Evolutionary conservation across 169 alveolate genomes (phyloP).

Genomic region (Eimeria brunetti): DNA sequence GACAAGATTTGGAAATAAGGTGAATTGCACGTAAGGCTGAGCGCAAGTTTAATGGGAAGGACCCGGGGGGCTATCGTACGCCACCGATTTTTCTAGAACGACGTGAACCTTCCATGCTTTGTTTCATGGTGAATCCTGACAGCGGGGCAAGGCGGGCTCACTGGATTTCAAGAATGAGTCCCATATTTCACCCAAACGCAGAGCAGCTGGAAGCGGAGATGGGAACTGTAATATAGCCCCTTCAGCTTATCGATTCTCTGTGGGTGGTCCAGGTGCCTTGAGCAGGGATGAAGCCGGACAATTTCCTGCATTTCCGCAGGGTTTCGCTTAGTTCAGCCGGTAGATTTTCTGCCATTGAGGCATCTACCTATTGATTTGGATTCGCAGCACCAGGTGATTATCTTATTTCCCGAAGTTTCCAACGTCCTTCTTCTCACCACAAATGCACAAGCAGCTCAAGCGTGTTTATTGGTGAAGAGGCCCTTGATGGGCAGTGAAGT

Average conservation of each 20-base stretch:
- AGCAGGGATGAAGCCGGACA: not conserved
- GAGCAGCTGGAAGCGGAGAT: not conserved
- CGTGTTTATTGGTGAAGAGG: not conserved
- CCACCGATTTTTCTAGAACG: not conserved
- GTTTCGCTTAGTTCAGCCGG: not conserved
- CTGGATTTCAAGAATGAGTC: not conserved
- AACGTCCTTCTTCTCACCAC: not conserved
- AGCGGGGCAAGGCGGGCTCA: not conserved
- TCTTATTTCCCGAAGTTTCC: not conserved
- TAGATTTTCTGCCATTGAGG: not conserved
- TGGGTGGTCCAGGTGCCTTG: not conserved
- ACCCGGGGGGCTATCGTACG: no score
- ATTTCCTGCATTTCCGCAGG: not conserved
- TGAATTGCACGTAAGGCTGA: not conserved
- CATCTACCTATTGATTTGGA: not conserved
- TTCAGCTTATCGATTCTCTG: not conserved
- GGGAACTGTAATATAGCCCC: not conserved
- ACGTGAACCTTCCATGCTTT: not conserved
- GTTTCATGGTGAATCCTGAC: not conserved
- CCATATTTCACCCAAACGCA: not conserved
- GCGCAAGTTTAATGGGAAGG: not conserved
- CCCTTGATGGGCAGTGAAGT: not conserved
- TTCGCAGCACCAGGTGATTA: not conserved
- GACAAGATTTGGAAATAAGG: not conserved
- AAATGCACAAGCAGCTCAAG: not conserved